phyloP scores from a whole-genome alignment of 2,329 filamentous ascomycete species.

The Verticillium nubilum region DNA sequence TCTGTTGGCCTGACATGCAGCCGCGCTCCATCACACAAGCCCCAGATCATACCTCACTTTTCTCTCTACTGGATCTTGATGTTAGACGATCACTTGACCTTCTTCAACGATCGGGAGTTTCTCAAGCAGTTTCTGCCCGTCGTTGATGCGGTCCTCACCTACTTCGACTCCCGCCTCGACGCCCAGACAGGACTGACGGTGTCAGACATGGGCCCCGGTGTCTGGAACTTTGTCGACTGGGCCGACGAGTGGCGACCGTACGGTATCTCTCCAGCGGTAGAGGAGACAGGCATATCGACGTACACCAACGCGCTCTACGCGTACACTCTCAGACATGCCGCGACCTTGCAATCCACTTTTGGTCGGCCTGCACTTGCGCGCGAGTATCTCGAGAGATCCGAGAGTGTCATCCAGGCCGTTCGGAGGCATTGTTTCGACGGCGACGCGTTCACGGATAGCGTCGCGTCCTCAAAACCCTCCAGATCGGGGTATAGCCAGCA shows the following conservation, averaged over 20 bases:
- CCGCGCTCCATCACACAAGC: slow-evolving; percentile 27
- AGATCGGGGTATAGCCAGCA: slow-evolving; percentile 23
- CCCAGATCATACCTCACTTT: slow-evolving; percentile 30
- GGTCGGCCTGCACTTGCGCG: slow-evolving; percentile 23
- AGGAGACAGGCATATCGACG: slow-evolving; percentile 22
- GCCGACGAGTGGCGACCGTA: slow-evolving; percentile 17
- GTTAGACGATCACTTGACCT: slow-evolving; percentile 28
- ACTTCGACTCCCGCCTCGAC: slow-evolving; percentile 8
- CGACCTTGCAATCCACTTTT: slow-evolving; percentile 22
- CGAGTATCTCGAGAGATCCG: slow-evolving; percentile 23
- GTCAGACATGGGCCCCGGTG: no score
- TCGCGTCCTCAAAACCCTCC: slow-evolving; percentile 20
- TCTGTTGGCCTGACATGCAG: slow-evolving; percentile 25
- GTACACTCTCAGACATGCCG: slow-evolving; percentile 25
- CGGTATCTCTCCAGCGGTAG: slow-evolving; percentile 31
- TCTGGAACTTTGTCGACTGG: slow-evolving; percentile 33
- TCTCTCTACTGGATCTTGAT: slow-evolving; percentile 30
- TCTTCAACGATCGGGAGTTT: slow-evolving; percentile 25
- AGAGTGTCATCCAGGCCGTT: slow-evolving; percentile 17
- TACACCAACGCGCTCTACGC: slow-evolving; percentile 29
- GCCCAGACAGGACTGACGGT: slow-evolving; percentile 16
- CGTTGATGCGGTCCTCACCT: slow-evolving; percentile 25
- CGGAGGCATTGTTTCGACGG: slow-evolving; percentile 25
- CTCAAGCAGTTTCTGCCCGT: slow-evolving; percentile 22
- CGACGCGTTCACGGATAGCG: slow-evolving; percentile 29